Base-by-base conservation (phyloP, 176 grass and related monocot genomes). In the Zoysia pacifica region DNA sequence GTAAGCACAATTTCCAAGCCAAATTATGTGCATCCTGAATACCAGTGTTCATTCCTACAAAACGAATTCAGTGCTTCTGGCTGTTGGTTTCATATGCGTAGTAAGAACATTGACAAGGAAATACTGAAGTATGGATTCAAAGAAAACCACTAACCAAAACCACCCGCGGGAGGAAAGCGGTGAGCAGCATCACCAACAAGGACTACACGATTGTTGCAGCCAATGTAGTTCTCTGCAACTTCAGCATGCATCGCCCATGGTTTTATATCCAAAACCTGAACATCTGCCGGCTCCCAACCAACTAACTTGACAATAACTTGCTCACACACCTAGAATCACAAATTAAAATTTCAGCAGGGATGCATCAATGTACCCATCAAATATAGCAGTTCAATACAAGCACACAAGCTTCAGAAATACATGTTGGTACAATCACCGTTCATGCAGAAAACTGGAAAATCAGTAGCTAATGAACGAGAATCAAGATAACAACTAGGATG, bases 241-340 rank as follows among this genome's bases (percentile, higher is more conserved):
- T 98, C 95, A 83, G 95, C 92, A 93, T 98, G 89, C 95, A 98
- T 94, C 12, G 80, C 79, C 95, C 95, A 98, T 79, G 90, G 88
- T 78, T 98, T 98, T 86, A 94, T 91, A 78, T 98, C 95, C 62
- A 94, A 75, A 78, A 98, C 68, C 61, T 87, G 88, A 61, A 94
- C 45, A 81, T 98, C 95, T 70, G 69, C 49, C 45, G 74, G 92
- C 58, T 82, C 75, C 95, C 92, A 87, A 65, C 92, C 95, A 73
- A 93, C 86, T 75, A 98, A 87, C 67, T 98, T 98, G 55, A 92
- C 70, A 84, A 98, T 93, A 87, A 93, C 94, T 87, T 94, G 82
- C 84, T 93, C 81, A 15, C 95, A 94, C 36, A 87, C 88, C 95
- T 94, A 83, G 44, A 81, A 80, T 61, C 3, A 16, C 28, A 73